These are phyloP conservation scores for Imleria badia DNA, from an alignment of 768 basidiomycete genomes.

Conservation along the genomic window DNA sequence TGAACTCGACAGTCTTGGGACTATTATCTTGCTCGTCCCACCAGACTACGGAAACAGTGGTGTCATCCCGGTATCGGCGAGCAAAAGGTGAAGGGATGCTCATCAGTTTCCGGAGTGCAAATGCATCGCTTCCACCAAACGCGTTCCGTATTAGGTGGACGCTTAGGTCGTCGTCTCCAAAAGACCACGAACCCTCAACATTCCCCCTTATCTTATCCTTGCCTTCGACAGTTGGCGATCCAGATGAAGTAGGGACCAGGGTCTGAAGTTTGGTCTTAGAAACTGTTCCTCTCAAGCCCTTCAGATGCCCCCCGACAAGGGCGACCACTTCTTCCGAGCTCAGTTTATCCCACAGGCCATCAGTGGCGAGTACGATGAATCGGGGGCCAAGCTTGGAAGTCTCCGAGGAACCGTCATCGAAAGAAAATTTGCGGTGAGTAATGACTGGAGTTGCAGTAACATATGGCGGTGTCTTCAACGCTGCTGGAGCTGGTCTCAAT, in stretches of 20 bases:
- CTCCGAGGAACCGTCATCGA: constrained; percentile 34
- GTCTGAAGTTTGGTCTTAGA: constrained; percentile 55
- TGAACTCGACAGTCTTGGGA: constrained; percentile 38
- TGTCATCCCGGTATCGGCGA: constrained; percentile 78
- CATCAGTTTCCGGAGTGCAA: constrained; percentile 54
- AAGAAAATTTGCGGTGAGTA: constrained; percentile 67
- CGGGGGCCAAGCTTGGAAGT: constrained; percentile 38
- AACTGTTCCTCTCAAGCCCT: constrained; percentile 65
- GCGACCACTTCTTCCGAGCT: constrained; percentile 84
- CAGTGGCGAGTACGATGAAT: constrained; percentile 89
- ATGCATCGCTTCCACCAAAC: constrained; percentile 79
- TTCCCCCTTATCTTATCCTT: constrained; percentile 46
- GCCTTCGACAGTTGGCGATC: constrained; percentile 58
- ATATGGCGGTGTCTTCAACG: constrained; percentile 89
- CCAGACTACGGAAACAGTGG: constrained; percentile 82
- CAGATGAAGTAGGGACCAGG: constrained; percentile 55
- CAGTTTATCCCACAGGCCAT: constrained; percentile 75
- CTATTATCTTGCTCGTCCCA: constrained; percentile 65
- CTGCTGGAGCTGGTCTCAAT: constrained; percentile 57
- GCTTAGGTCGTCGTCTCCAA: constrained; percentile 74
- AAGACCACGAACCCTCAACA: constrained; percentile 63
- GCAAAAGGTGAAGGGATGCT: constrained; percentile 85
- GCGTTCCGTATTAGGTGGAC: constrained; percentile 89
- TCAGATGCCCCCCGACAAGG: constrained; percentile 80
- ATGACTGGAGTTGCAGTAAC: constrained; percentile 84